Base-by-base conservation (phyloP, 1,139 yeast species). In the Debaryomyces subglobosus region DNA sequence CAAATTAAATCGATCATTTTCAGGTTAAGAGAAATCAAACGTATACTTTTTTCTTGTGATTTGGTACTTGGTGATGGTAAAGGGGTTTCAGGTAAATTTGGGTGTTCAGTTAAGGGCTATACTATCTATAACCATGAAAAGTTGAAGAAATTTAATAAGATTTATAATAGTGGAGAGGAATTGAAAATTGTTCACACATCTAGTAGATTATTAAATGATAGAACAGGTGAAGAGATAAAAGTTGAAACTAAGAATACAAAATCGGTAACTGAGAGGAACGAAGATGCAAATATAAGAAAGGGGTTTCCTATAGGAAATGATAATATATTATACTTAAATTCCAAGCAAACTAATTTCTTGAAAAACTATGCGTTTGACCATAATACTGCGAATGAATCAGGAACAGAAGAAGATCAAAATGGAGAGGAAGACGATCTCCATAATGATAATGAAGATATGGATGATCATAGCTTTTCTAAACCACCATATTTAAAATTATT, bases 71-170 rank as follows among this genome's bases (percentile, higher is more conserved):
- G 79, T 51, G 79, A 76, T 55, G 74, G 74, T 6, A 54, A 62
- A 1, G 61, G 56, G 0, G 48, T 64, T 7, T 85, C 39, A 3
- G 82, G 84, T 2, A 68, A 71, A 1, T 54, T 90, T 13, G 75
- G 78, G 0, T 79, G 94, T 44, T 86, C 90, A 0, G 73, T 91
- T 1, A 82, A 80, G 56, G 97, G 96, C 0, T 88, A 84, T 58
- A 69, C 86, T 0, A 71, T 88, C n/a, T 80, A 78, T 54, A 71
- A 77, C 13, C 82, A 79, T 47, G 86, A 85, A 51, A 74, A 71
- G 42, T 62, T 81, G 0, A 70, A 75, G 25, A 70, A 75, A 45
- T 61, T 59, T 16, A 56, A 67, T 44, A 60, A 61, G 47, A 53
- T 86, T 16, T 83, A 81, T 61, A 81, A 81, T 35, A 72, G 77